phyloP scores from a whole-genome alignment of 306 rosid species.

The Inga laurina region DNA sequence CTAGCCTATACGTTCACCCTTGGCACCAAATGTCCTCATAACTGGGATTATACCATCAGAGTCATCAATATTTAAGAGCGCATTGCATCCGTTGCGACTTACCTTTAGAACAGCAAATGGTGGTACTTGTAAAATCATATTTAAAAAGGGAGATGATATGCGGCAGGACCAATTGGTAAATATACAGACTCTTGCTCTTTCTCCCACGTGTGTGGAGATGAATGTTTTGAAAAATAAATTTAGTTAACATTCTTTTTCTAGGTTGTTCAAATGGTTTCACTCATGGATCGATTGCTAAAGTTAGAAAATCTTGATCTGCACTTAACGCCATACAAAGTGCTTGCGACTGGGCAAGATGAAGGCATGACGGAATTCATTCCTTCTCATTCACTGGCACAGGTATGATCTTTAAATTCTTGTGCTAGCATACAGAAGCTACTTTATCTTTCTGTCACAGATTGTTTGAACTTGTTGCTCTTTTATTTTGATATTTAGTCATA shows the following conservation, averaged over 20 bases:
- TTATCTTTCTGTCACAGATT: neutral
- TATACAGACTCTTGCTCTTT: conserved; percentile 37
- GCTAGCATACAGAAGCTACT: conserved; percentile 25
- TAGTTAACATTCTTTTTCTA: conserved; percentile 40
- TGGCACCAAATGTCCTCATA: conserved; percentile 82
- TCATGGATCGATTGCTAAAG: conserved; percentile 96
- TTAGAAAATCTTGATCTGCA: conserved; percentile 89
- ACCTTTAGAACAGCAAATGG: conserved; percentile 82
- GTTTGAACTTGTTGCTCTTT: conserved; percentile 8
- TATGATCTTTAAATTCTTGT: conserved; percentile 29
- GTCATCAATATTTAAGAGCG: conserved; percentile 96
- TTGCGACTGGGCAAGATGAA: conserved; percentile 99
- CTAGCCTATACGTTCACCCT: conserved; percentile 92
- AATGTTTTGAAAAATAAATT: conserved; percentile 23
- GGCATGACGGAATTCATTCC: conserved; percentile 98
- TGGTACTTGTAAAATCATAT: conserved; percentile 77
- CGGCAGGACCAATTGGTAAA: conserved; percentile 97
- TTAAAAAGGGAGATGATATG: conserved; percentile 95
- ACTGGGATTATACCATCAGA: conserved; percentile 89
- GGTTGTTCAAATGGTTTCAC: conserved; percentile 99
- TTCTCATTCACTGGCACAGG: conserved; percentile 89
- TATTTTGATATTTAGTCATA: conserved; percentile 4
- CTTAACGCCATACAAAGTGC: conserved; percentile 91
- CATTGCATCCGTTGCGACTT: conserved; percentile 92
- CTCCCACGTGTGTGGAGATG: conserved; percentile 10